These are phyloP conservation scores for Botryococcus braunii DNA, from an alignment of 163 green algal genomes.

Conservation along the genomic window DNA sequence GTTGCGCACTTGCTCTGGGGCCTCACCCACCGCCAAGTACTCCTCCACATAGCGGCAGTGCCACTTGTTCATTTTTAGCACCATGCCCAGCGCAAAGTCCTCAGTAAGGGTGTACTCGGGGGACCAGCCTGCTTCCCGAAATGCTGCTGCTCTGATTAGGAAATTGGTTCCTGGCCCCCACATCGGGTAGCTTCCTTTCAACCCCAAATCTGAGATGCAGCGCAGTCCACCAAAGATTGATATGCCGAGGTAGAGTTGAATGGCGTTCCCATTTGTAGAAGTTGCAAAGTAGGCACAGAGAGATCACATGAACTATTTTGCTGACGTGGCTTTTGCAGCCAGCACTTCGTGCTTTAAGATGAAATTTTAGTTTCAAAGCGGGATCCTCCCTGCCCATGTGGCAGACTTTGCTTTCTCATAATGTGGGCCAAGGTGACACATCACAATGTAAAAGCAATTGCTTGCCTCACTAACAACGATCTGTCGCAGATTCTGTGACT, in stretches of 20 bases:
- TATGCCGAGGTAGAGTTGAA: background rate
- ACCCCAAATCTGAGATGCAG: background rate
- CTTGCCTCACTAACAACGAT: too few species aligned
- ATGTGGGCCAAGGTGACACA: too few species aligned
- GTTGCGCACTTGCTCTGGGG: constrained; percentile 49
- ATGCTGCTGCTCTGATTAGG: constrained; percentile 33
- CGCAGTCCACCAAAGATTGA: too few species aligned
- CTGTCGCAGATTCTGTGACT: too few species aligned
- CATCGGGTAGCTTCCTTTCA: background rate
- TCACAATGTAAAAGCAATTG: too few species aligned
- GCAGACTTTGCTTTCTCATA: too few species aligned
- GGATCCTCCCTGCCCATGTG: too few species aligned
- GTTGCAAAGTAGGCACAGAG: background rate
- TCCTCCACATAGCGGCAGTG: constrained; percentile 49
- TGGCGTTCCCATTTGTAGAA: background rate
- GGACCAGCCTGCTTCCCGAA: constrained; percentile 43
- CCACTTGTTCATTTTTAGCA: constrained; percentile 48
- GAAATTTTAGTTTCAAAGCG: too few species aligned
- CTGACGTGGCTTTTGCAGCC: background rate
- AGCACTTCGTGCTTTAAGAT: background rate
- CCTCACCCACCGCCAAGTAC: constrained; percentile 54
- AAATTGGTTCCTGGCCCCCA: constrained; percentile 46
- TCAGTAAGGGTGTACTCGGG: constrained; percentile 58
- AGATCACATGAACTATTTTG: background rate
- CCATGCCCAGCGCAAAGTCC: constrained; percentile 58